Percentiles rank a stretch among this genome's conserved stretches.
Evolutionary conservation across 2,329 filamentous ascomycete species (phyloP).

Genomic region (Fusarium sp.): DNA sequence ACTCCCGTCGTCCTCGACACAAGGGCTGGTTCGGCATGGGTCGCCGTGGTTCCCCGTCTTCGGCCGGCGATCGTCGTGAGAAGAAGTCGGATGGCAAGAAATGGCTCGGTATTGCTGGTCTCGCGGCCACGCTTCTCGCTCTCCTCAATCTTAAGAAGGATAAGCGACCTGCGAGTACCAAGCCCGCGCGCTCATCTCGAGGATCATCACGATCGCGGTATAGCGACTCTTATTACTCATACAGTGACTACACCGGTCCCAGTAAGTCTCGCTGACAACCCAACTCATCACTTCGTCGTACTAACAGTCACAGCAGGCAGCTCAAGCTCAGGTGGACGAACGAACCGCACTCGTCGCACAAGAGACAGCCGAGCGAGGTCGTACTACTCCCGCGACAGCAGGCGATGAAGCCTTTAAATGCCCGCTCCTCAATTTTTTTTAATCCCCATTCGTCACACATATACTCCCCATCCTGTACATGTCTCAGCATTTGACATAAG

Average conservation of each 20-base stretch:
- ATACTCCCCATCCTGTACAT: constrained; percentile 38
- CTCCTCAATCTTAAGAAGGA: constrained; percentile 65
- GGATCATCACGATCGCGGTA: constrained; percentile 58
- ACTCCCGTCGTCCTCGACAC: constrained; percentile 62
- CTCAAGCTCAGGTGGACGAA: constrained; percentile 57
- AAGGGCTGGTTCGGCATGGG: constrained; percentile 63
- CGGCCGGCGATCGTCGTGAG: constrained; percentile 52
- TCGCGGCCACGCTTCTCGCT: constrained; percentile 60
- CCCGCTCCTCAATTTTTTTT: constrained; percentile 3
- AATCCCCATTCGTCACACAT: constrained; percentile 14
- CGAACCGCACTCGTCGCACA: constrained; percentile 46
- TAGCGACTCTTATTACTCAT: constrained; percentile 64
- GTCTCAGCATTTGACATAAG: constrained; percentile 33
- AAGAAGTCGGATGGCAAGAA: constrained; percentile 61
- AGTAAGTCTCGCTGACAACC: constrained; percentile 55
- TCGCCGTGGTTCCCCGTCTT: constrained; percentile 53
- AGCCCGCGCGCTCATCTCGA: constrained; percentile 50
- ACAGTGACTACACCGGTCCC: constrained; percentile 58
- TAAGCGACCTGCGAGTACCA: constrained; percentile 54
- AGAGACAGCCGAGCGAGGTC: constrained; percentile 47
- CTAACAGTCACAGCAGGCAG: constrained; percentile 52
- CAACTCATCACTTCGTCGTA: background rate
- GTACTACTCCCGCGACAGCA: constrained; percentile 45
- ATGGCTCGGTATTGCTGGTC: constrained; percentile 63
- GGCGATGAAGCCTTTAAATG: constrained; percentile 23